phyloP scores from a whole-genome alignment of 495 filamentous ascomycete species.

The Penicillium paxilli region DNA sequence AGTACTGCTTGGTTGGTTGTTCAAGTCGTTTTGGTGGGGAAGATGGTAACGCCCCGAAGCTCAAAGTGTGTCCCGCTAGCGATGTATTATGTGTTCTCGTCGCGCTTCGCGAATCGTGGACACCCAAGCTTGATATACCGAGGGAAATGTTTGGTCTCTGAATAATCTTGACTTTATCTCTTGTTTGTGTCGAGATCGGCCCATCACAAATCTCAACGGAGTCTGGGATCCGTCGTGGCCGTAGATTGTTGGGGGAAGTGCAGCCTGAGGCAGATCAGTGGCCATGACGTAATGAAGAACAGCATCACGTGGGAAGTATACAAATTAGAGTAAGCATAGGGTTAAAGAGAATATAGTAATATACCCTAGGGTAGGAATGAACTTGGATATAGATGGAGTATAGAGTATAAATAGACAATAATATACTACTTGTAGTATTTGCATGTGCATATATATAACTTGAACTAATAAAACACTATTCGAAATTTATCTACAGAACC shows the following conservation, averaged over 20 bases:
- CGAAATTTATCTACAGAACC: not conserved
- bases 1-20: not conserved
- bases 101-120: not conserved
- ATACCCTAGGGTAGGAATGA: too few species aligned
- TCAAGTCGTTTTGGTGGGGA: not conserved
- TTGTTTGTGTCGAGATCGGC: conserved; percentile 7
- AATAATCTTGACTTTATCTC: not conserved
- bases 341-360: too few species aligned
- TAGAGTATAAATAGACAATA: not conserved
- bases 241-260: conserved; percentile 25
- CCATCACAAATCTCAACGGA: conserved; percentile 9
- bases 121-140: too few species aligned
- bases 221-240: conserved; percentile 7
- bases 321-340: too few species aligned
- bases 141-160: not conserved
- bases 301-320: conserved; percentile 13
- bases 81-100: not conserved
- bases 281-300: conserved; percentile 20
- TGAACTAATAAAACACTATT: not conserved
- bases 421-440: not conserved
- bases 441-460: not conserved
- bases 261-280: conserved; percentile 10
- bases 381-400: too few species aligned
- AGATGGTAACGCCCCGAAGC: not conserved
- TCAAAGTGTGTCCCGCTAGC: not conserved